A percentile compares a stretch with the other conserved stretches of the same genome.
Evolutionary conservation across 164 flowering plant species (phyloP).

Genomic region (Annona squamosa): DNA sequence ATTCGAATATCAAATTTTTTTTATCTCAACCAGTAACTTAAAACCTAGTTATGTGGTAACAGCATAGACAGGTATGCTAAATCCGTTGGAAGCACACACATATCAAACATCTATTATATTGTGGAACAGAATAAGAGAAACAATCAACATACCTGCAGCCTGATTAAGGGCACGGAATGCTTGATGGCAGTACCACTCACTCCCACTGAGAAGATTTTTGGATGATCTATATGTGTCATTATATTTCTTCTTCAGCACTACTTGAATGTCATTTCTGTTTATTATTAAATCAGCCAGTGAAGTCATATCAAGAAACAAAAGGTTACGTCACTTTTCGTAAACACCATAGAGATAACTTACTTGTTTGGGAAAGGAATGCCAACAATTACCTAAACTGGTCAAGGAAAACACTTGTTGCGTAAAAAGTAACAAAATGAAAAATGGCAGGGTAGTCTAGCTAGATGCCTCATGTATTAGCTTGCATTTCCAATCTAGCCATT

Average conservation of each 20-base stretch:
- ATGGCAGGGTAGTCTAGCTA: too few relatives aligned
- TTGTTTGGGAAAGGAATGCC: constrained; percentile 95
- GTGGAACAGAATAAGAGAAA: not conserved
- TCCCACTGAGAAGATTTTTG: constrained; percentile 75
- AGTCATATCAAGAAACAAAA: not conserved
- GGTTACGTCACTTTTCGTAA: not conserved
- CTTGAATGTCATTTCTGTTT: constrained; percentile 71
- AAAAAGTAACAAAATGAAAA: not conserved
- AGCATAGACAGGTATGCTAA: too few relatives aligned
- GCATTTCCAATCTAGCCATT: not conserved
- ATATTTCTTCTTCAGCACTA: constrained; percentile 73
- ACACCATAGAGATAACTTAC: constrained; percentile 36
- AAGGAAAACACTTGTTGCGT: constrained; percentile 19
- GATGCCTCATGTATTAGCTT: not conserved
- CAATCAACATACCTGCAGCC: constrained; percentile 61
- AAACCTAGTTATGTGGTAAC: too few relatives aligned
- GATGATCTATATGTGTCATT: constrained; percentile 70
- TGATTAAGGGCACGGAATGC: constrained; percentile 97
- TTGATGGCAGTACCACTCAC: constrained; percentile 90
- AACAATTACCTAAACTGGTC: constrained; percentile 64
- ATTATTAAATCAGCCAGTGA: constrained; percentile 12
- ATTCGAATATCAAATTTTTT: too few relatives aligned
- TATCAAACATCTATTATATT: too few relatives aligned
- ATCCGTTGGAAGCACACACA: too few relatives aligned
- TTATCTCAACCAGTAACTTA: too few relatives aligned